These are phyloP conservation scores for Tylopilus felleus DNA, from an alignment of 768 basidiomycete genomes.

Conservation along the genomic window DNA sequence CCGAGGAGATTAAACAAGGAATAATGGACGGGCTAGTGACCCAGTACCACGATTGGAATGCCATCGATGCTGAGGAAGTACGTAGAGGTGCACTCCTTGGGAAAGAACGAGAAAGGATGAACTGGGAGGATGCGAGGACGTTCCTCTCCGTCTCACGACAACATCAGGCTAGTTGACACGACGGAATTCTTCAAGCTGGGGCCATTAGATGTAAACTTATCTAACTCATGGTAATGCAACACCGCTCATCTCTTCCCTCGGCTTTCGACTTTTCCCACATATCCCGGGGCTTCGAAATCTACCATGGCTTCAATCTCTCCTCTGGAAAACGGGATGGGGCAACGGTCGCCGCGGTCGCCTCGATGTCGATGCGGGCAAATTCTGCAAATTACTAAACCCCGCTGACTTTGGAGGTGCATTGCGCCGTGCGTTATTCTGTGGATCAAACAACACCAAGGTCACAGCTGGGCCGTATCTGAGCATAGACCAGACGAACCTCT, in stretches of 20 bases:
- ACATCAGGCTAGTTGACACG: slow-evolving; percentile 5
- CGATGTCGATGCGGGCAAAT: slow-evolving; percentile 22
- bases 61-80: slow-evolving; percentile 69
- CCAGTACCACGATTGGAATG: slow-evolving; percentile 72
- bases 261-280: neutral
- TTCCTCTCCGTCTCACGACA: slow-evolving; percentile 23
- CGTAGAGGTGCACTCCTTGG: slow-evolving; percentile 50
- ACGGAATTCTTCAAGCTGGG: neutral
- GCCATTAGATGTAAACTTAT: slow-evolving; percentile 3
- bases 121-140: slow-evolving; percentile 54
- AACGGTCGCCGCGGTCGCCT: slow-evolving; percentile 29
- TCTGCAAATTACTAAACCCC: slow-evolving; percentile 26
- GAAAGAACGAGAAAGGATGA: slow-evolving; percentile 78
- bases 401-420: slow-evolving; percentile 16
- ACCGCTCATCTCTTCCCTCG: neutral
- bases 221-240: slow-evolving; percentile 11
- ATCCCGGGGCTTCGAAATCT: neutral
- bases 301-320: slow-evolving; percentile 12
- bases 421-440: slow-evolving; percentile 26
- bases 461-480: neutral
- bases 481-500: slow-evolving; percentile 20
- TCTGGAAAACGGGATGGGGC: slow-evolving; percentile 29
- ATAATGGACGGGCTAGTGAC: slow-evolving; percentile 45
- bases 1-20: slow-evolving; percentile 45
- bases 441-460: neutral